phyloP scores from a whole-genome alignment of 257 asterid species.

The Scutellaria minor region DNA sequence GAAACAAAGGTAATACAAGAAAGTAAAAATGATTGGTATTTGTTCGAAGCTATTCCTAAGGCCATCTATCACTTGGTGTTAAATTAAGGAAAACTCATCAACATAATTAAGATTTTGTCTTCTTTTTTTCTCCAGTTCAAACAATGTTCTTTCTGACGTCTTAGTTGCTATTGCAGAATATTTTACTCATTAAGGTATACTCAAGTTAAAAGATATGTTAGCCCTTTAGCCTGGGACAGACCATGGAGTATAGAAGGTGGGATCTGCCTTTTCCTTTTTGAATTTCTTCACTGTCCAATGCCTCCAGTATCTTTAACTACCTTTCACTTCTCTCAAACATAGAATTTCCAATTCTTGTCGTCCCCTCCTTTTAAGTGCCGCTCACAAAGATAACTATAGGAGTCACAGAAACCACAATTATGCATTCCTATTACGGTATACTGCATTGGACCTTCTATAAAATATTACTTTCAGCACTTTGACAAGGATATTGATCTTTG shows the following conservation, averaged over 20 bases:
- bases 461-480: neutral
- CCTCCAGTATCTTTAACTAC: neutral
- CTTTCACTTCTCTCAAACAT: constrained; percentile 2
- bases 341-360: neutral
- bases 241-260: neutral
- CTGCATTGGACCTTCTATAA: neutral
- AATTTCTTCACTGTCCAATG: constrained; percentile 1
- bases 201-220: constrained; percentile 2
- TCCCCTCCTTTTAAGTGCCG: neutral
- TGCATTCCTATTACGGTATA: neutral
- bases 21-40: too few relatives aligned
- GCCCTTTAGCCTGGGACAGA: neutral
- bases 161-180: neutral
- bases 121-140: neutral
- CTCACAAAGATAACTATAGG: constrained; percentile 6
- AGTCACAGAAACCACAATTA: constrained; percentile 2
- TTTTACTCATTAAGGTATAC: neutral
- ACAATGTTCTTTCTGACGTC: constrained; percentile 3
- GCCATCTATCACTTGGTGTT: neutral
- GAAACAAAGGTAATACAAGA: too few relatives aligned
- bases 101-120: neutral
- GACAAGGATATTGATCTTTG: neutral
- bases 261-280: neutral
- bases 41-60: neutral
- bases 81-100: neutral